Conservation (phyloP, 768 basidiomycete genomes). For the Pisolithus marmoratus region DNA sequence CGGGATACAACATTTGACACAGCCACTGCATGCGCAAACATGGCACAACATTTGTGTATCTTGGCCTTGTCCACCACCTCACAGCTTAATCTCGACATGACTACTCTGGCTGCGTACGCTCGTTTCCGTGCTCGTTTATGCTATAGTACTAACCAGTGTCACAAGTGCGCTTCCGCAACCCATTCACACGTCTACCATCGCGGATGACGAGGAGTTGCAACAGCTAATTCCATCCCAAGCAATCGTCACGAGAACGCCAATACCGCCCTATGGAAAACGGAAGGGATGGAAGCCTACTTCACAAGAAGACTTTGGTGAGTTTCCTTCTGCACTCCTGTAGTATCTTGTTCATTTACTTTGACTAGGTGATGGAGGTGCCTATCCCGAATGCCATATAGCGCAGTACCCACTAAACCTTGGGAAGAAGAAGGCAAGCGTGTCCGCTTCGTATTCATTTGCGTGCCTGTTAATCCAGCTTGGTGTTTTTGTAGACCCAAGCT, state of each 20-base stretch:
- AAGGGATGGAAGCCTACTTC: slow-evolving; percentile 79
- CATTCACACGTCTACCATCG: slow-evolving; percentile 42
- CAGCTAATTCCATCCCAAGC: slow-evolving; percentile 28
- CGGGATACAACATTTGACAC: slow-evolving; percentile 15
- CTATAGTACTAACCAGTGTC: slow-evolving; percentile 3
- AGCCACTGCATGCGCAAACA: slow-evolving; percentile 21
- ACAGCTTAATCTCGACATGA: slow-evolving; percentile 34
- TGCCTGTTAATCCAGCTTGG: neutral
- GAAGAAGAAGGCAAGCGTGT: slow-evolving; percentile 73
- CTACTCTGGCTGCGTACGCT: slow-evolving; percentile 75
- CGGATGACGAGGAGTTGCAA: slow-evolving; percentile 57
- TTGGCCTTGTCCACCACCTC: slow-evolving; percentile 17
- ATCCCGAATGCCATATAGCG: slow-evolving; percentile 94
- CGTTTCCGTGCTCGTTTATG: neutral
- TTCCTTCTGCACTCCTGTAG: slow-evolving; percentile 5
- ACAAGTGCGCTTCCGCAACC: slow-evolving; percentile 70
- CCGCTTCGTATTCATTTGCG: neutral
- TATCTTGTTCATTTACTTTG: neutral
- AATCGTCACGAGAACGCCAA: slow-evolving; percentile 44
- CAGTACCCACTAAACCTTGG: slow-evolving; percentile 97
- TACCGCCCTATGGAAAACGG: slow-evolving; percentile 85
- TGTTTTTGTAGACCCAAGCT: slow-evolving; percentile 58
- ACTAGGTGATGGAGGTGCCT: slow-evolving; percentile 77
- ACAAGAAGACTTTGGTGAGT: slow-evolving; percentile 80
- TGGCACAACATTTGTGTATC: slow-evolving; percentile 6